Evolutionary conservation across 305 asterid genomes (phyloP).

Genomic region (Rubia peregrina): DNA sequence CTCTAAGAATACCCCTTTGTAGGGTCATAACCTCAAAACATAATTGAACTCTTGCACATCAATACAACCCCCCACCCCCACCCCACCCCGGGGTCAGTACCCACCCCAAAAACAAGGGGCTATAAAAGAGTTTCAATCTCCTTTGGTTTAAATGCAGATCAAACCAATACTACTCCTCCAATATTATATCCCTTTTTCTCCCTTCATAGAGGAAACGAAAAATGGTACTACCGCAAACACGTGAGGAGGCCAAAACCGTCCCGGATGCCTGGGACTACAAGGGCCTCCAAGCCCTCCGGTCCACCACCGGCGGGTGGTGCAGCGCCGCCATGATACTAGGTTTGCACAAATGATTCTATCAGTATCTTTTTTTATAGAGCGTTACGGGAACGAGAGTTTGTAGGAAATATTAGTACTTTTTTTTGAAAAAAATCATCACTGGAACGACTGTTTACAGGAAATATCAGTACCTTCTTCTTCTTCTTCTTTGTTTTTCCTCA

Average conservation of each 20-base stretch:
- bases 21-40: not conserved
- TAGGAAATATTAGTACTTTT: too few species aligned
- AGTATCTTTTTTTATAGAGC: not conserved
- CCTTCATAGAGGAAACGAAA: not conserved
- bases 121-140: not conserved
- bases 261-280: conserved; percentile 80
- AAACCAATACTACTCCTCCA: not conserved
- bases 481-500: not conserved
- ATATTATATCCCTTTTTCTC: not conserved
- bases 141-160: conserved; percentile 5
- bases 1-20: not conserved
- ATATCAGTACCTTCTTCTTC: too few species aligned
- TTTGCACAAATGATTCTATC: conserved; percentile 1
- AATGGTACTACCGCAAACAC: conserved; percentile 47
- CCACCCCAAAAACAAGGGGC: not conserved
- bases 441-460: too few species aligned
- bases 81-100: not conserved
- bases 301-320: conserved; percentile 76
- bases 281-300: conserved; percentile 50
- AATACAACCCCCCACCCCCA: not conserved
- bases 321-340: conserved; percentile 80
- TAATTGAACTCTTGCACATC: not conserved
- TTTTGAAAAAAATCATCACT: too few species aligned
- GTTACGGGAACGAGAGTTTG: too few species aligned
- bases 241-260: conserved; percentile 43